phyloP scores from a whole-genome alignment of 1,284 basidiomycete species.

The Pseudozyma hubeiensis region DNA sequence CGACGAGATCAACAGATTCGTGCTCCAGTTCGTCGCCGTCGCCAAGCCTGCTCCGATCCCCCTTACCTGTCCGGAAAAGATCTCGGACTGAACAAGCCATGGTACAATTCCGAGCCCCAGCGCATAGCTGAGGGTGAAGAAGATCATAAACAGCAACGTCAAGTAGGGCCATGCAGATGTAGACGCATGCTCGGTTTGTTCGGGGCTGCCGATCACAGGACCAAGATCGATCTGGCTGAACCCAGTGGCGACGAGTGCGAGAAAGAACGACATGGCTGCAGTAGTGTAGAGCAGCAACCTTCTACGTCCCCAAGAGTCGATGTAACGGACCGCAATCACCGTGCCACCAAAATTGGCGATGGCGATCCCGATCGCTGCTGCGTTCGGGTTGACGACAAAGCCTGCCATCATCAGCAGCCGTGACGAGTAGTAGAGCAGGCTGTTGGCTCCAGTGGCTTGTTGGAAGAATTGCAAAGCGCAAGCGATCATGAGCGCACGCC shows the following conservation, averaged over 20 bases:
- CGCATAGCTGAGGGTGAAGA: slow-evolving; percentile 55
- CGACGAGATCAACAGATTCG: slow-evolving; percentile 47
- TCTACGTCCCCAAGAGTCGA: slow-evolving; percentile 55
- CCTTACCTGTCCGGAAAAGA: slow-evolving; percentile 48
- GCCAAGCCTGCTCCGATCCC: slow-evolving; percentile 51
- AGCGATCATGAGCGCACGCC: slow-evolving; percentile 51
- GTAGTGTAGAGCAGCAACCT: slow-evolving; percentile 58
- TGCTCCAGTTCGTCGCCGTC: slow-evolving; percentile 54
- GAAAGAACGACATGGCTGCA: slow-evolving; percentile 34
- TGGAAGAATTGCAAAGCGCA: slow-evolving; percentile 55
- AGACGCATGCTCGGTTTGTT: neutral
- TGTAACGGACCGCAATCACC: slow-evolving; percentile 48
- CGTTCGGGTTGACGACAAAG: slow-evolving; percentile 58
- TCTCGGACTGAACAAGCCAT: slow-evolving; percentile 60
- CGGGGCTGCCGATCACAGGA: slow-evolving; percentile 10
- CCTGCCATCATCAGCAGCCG: slow-evolving; percentile 58
- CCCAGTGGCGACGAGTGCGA: slow-evolving; percentile 45
- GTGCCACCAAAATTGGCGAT: slow-evolving; percentile 60
- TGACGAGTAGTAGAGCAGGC: slow-evolving; percentile 52
- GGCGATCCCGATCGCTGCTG: slow-evolving; percentile 54
- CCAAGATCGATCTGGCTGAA: slow-evolving; percentile 46
- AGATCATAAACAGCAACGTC: slow-evolving; percentile 46
- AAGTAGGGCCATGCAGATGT: slow-evolving; percentile 45
- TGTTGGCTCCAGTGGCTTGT: slow-evolving; percentile 43
- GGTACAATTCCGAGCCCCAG: slow-evolving; percentile 60